Base-by-base conservation (phyloP, 352 stramenopile species). In the Thalassiosira livingstoniorum region DNA sequence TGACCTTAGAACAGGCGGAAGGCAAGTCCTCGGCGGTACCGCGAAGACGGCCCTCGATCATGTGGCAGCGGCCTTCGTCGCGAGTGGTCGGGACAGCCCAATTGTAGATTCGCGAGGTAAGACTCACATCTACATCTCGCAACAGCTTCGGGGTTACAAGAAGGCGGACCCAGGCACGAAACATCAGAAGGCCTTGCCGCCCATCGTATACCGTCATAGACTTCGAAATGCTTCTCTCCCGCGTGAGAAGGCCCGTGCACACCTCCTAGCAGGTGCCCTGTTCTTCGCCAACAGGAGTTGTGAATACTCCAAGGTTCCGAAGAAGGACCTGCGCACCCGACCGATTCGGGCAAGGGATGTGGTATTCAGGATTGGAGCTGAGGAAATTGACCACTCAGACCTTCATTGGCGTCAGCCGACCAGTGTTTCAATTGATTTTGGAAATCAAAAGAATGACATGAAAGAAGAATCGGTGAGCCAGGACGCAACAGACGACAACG, bases 251-350 rank as follows among this genome's bases (percentile, higher is more conserved):
- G 62, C 62, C 4, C 39, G 39, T n/a, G 66, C 66, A 27, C 4
- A 11, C 15, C 39, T 69, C 4, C 18, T 68, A 10, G 45, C 10
- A 23, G 54, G 4, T 31, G 47, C 66, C 3, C 27, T 75, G 18
- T 75, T 75, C 66, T 68, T 69, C 13, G 66, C 21, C 4, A 65
- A 25, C 25, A 23, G 66, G 21, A 32, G 4, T 7, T 75, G 66
- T 25, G 66, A 75, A 53, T 75, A 69, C 35, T 39, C 43, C 23
- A 68, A 75, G 25, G 34, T 67, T 10, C 58, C 58, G n/a, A 5
- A 43, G 13, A 67, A 67, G 27, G 58, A 67, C 43, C 3, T 11
- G 3, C 32, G 29, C 13, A 70, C 34, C 21, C 27, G 62, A 57
- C 4, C 62, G 4, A 55, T 70, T 13, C 27, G 34, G 54, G 3